Base-by-base conservation (phyloP, 495 filamentous ascomycete species). In the Ramalina peruviana region DNA sequence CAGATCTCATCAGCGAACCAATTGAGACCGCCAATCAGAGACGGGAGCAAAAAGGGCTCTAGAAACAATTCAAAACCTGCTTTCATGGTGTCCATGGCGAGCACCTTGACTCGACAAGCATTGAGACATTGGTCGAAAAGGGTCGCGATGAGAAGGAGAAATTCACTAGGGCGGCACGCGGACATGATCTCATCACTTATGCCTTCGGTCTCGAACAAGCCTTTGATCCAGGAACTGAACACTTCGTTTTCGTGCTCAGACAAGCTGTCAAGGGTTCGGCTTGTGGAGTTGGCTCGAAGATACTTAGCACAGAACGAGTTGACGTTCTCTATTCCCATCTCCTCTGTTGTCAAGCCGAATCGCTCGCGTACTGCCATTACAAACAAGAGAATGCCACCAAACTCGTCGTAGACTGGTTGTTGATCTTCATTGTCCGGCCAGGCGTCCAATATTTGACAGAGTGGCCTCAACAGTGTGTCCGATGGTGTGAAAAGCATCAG, bases 401-500 rank as follows among this genome's bases (percentile, higher is more conserved):
- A 98, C 53, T 98, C 93, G 54, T 97, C 90, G 58, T 97, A 97
- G 1, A 95, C 84, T 0, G 90, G 92, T 60, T 96, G 89, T 57
- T 92, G 92, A 48, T 96, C 90, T 54, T 94, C 90, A 52, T 96
- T 90, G 65, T 90, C 93, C 16, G 75, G 73, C 92, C 90, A 98
- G 42, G 79, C 79, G 64, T 97, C 88, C 9, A 98, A 67, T 9
- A 96, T 65, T 27, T 82, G 73, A 58, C 88, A 96, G 12, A 98
- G 68, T 16, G 92, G 89, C 48, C 86, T 80, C 3, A 97, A 64
- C 17, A 97, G 74, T 33, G 77, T 76, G 38, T 78, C 74, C 7
- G 86, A 74, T 46, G 78, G 85, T 19, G 85, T 79, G 65, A 95
- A 97, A 1, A 96, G 74, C 30, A 94, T 70, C 52, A 97, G 76